These are phyloP conservation scores for Penicillium longicatenatum DNA, from an alignment of 495 filamentous ascomycete genomes.

Conservation along the genomic window DNA sequence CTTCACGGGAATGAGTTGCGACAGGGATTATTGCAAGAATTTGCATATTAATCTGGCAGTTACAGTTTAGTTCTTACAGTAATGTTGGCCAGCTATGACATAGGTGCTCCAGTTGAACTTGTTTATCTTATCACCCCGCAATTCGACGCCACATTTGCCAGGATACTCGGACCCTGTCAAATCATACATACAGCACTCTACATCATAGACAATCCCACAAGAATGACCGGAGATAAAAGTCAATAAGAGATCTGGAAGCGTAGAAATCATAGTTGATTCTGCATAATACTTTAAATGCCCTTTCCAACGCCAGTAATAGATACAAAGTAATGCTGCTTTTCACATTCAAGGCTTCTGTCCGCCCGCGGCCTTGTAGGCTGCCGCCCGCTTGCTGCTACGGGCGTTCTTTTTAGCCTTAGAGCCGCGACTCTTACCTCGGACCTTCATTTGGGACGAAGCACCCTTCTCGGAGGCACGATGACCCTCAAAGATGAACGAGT, in stretches of 20 bases:
- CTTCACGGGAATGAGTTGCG: neutral
- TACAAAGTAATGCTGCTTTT: slow-evolving; percentile 15
- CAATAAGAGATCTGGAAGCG: neutral
- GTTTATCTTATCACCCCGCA: slow-evolving; percentile 1
- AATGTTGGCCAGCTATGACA: neutral
- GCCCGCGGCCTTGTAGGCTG: slow-evolving; percentile 65
- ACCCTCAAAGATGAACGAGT: slow-evolving; percentile 86
- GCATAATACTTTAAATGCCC: slow-evolving; percentile 26
- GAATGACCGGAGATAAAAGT: no score
- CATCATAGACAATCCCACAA: no score
- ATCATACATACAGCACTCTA: no score
- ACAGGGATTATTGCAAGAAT: neutral
- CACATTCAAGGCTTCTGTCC: slow-evolving; percentile 42
- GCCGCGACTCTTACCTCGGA: slow-evolving; percentile 60
- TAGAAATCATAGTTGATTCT: slow-evolving; percentile 17
- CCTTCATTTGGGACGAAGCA: slow-evolving; percentile 59
- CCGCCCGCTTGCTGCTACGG: slow-evolving; percentile 58
- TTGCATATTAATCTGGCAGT: no score
- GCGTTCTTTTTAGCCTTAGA: slow-evolving; percentile 55
- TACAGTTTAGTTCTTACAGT: no score
- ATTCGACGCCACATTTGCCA: neutral
- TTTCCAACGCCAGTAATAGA: slow-evolving; percentile 23
- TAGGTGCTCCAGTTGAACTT: neutral
- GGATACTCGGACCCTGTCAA: no score
- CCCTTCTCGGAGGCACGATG: slow-evolving; percentile 71